phyloP scores from a whole-genome alignment of 805 yeast genomes.

The Candida dajiaensis region DNA sequence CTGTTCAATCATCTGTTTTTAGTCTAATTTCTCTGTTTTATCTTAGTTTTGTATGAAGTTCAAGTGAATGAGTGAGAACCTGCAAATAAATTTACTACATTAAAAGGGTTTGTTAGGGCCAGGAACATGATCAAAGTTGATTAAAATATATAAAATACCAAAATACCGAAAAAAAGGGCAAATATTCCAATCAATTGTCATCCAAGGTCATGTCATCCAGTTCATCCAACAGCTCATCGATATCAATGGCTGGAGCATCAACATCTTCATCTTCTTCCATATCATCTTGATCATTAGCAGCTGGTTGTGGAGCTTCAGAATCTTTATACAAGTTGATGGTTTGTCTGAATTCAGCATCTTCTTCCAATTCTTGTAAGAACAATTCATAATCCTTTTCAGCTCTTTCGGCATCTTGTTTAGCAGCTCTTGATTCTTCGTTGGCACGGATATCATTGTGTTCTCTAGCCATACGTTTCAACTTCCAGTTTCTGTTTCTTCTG shows the following conservation, averaged over 20 bases:
- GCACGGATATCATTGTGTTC: constrained; percentile 90
- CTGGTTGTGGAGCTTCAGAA: constrained; percentile 8
- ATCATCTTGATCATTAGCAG: constrained; percentile 28
- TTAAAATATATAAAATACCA: no score
- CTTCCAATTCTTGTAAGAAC: constrained; percentile 96
- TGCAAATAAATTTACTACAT: no score
- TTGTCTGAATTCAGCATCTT: constrained; percentile 90
- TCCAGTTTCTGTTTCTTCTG: constrained; percentile 79
- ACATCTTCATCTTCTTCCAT: constrained; percentile 60
- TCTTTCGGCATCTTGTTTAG: constrained; percentile 81
- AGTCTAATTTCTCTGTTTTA: background rate
- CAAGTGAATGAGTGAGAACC: no score
- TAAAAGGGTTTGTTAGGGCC: background rate
- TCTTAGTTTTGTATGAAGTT: background rate
- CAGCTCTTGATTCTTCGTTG: constrained; percentile 62
- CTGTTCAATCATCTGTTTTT: background rate
- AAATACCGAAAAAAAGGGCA: no score
- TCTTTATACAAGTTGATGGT: constrained; percentile 85
- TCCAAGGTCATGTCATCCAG: constrained; percentile 89
- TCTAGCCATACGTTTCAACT: constrained; percentile 94
- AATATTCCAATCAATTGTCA: constrained; percentile 33
- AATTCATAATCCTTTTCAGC: constrained; percentile 93
- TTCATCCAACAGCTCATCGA: constrained; percentile 92
- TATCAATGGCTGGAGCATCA: constrained; percentile 82
- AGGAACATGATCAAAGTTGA: no score